Evolutionary conservation across 1,284 basidiomycete genomes (phyloP).

Genomic region (Takashimella koratensis): DNA sequence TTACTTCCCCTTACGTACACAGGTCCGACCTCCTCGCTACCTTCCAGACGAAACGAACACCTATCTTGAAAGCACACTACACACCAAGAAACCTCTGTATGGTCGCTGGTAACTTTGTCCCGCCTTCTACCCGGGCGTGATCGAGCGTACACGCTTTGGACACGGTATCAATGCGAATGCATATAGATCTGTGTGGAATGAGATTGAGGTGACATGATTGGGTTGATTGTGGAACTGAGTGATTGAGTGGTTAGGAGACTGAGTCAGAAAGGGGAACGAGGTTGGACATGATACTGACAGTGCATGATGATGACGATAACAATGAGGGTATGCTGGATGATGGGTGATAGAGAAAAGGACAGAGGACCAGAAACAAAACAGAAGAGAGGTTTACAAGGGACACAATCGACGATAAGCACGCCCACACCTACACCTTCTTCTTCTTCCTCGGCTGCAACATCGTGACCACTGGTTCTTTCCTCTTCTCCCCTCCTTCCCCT

Average conservation of each 20-base stretch:
- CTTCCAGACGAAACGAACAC: conserved; percentile 92
- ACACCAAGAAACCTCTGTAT: conserved; percentile 91
- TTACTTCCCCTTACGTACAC: conserved; percentile 7
- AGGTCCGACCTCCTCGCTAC: conserved; percentile 86
- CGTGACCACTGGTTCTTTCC: conserved; percentile 38
- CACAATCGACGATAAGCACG: neutral
- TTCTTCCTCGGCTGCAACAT: conserved; percentile 49
- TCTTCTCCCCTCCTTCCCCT: conserved; percentile 31
- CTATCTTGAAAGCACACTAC: conserved; percentile 86
- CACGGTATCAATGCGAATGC: no score
- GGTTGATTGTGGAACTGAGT: no score
- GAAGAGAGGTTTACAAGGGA: neutral
- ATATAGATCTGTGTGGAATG: no score
- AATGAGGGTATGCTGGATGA: no score
- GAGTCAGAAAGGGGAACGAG: neutral
- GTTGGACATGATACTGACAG: no score
- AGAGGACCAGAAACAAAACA: neutral
- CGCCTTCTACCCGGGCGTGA: conserved; percentile 28
- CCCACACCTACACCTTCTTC: conserved; percentile 32
- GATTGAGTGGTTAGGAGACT: neutral
- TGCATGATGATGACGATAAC: no score
- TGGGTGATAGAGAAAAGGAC: neutral
- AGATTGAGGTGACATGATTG: no score
- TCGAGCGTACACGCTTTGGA: conserved; percentile 3
- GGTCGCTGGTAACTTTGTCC: conserved; percentile 64